These are phyloP conservation scores for Arabis alpina DNA, from an alignment of 345 rosid genomes.

Conservation along the genomic window DNA sequence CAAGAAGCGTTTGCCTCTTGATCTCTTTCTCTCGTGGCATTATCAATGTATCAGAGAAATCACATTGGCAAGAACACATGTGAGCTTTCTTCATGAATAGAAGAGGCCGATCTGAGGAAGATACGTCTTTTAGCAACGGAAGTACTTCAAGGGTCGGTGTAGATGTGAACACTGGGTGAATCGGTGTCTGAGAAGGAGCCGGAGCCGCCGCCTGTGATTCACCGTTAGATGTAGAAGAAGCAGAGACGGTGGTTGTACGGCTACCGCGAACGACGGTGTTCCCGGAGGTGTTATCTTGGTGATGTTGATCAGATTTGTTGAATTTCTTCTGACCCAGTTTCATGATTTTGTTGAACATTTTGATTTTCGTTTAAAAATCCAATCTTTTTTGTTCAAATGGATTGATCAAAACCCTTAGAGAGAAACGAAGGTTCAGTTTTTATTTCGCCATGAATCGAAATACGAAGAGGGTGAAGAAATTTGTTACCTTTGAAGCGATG, in stretches of 20 bases:
- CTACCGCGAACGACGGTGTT: slow-evolving; percentile 38
- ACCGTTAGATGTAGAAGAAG: slow-evolving; percentile 9
- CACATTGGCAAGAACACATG: slow-evolving; percentile 47
- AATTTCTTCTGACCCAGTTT: slow-evolving; percentile 46
- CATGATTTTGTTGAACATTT: slow-evolving; percentile 48
- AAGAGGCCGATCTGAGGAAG: slow-evolving; percentile 47
- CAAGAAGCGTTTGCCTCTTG: slow-evolving; percentile 47
- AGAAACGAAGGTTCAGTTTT: not conserved
- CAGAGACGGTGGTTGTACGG: slow-evolving; percentile 23
- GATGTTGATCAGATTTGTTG: slow-evolving; percentile 49
- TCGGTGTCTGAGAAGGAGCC: slow-evolving; percentile 31
- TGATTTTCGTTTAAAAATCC: slow-evolving; percentile 26
- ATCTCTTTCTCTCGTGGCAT: slow-evolving; percentile 53
- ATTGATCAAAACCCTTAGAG: slow-evolving; percentile 28
- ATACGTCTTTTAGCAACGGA: slow-evolving; percentile 46
- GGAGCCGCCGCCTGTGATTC: slow-evolving; percentile 40
- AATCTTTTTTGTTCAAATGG: slow-evolving; percentile 16
- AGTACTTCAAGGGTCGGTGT: slow-evolving; percentile 45
- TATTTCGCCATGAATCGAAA: not conserved
- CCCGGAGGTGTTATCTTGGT: slow-evolving; percentile 38
- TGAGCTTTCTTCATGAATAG: slow-evolving; percentile 49
- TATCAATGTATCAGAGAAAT: slow-evolving; percentile 45
- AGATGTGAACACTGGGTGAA: slow-evolving; percentile 37
- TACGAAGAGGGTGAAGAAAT: not conserved
- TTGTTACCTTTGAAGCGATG: slow-evolving; percentile 28